phyloP scores from a whole-genome alignment of 2,329 filamentous ascomycete genomes.

The Aspergillus sp. region DNA sequence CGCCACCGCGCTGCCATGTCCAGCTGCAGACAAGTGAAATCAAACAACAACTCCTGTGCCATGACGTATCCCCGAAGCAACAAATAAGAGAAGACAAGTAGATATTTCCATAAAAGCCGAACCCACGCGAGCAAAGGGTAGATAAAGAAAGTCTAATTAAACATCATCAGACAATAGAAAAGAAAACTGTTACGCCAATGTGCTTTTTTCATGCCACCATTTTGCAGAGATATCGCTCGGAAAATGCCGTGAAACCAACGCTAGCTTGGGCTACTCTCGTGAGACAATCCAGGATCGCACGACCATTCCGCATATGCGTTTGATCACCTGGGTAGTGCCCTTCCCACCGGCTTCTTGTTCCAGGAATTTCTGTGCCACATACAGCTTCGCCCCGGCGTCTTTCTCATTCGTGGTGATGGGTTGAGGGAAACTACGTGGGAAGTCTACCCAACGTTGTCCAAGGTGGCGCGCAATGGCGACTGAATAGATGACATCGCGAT shows the following conservation, averaged over 20 bases:
- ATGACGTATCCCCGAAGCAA: slow-evolving; percentile 11
- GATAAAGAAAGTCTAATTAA: slow-evolving; percentile 17
- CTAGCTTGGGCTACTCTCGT: slow-evolving; percentile 25
- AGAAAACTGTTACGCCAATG: slow-evolving; percentile 13
- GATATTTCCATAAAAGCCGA: slow-evolving; percentile 3
- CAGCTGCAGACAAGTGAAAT: slow-evolving; percentile 15
- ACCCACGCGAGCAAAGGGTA: not conserved
- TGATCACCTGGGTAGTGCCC: slow-evolving; percentile 72
- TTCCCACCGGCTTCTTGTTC: slow-evolving; percentile 62
- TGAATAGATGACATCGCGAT: slow-evolving; percentile 86
- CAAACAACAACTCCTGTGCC: slow-evolving; percentile 19
- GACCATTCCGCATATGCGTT: slow-evolving; percentile 67
- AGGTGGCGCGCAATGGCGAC: slow-evolving; percentile 77
- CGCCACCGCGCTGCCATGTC: slow-evolving; percentile 20
- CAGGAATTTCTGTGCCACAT: slow-evolving; percentile 68
- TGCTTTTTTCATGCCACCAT: slow-evolving; percentile 20
- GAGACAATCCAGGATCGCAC: slow-evolving; percentile 54
- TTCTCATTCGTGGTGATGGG: slow-evolving; percentile 63
- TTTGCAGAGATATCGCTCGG: slow-evolving; percentile 11
- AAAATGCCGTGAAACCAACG: slow-evolving; percentile 10
- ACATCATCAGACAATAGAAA: slow-evolving; percentile 14
- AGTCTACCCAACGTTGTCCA: slow-evolving; percentile 62
- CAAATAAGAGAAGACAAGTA: slow-evolving; percentile 10
- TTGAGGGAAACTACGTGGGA: slow-evolving; percentile 53
- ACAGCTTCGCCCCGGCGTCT: slow-evolving; percentile 64